Evolutionary conservation across 1,139 yeast species (phyloP).

Genomic region (Meyerozyma carpophila): DNA sequence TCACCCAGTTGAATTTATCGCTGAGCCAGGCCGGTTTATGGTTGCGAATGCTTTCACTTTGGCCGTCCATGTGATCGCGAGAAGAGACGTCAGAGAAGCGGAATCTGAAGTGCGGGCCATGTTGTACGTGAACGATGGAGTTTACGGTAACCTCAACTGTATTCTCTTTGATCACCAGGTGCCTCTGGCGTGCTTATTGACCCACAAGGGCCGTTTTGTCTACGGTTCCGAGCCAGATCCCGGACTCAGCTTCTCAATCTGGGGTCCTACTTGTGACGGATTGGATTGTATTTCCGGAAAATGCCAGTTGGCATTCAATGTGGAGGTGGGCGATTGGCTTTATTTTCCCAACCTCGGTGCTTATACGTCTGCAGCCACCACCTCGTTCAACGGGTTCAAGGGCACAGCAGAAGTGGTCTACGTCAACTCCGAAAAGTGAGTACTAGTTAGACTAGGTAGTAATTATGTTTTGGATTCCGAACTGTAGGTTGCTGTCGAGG

Average conservation of each 20-base stretch:
- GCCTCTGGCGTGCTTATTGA: slow-evolving; percentile 65
- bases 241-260: slow-evolving; percentile 50
- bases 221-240: slow-evolving; percentile 25
- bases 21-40: slow-evolving; percentile 93
- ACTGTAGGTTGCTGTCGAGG: neutral
- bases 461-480: neutral
- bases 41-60: slow-evolving; percentile 83
- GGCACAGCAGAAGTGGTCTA: slow-evolving; percentile 56
- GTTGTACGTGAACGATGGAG: slow-evolving; percentile 89
- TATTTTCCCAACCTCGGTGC: slow-evolving; percentile 86
- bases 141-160: slow-evolving; percentile 92
- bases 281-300: slow-evolving; percentile 71
- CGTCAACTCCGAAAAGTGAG: slow-evolving; percentile 41
- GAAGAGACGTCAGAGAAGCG: slow-evolving; percentile 42
- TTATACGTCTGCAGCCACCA: slow-evolving; percentile 88
- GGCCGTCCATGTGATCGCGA: slow-evolving; percentile 81
- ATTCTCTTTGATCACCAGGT: slow-evolving; percentile 87
- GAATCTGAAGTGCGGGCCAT: slow-evolving; percentile 25
- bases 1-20: slow-evolving; percentile 55
- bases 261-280: slow-evolving; percentile 99
- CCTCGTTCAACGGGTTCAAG: slow-evolving; percentile 83
- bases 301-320: slow-evolving; percentile 50
- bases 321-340: slow-evolving; percentile 88
- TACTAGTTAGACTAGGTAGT: neutral
- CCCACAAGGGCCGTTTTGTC: slow-evolving; percentile 46